Percentiles rank a stretch among this genome's conserved stretches.
phyloP scores from a whole-genome alignment of 176 grass and related monocot genomes.

The Saccharum spontaneum region DNA sequence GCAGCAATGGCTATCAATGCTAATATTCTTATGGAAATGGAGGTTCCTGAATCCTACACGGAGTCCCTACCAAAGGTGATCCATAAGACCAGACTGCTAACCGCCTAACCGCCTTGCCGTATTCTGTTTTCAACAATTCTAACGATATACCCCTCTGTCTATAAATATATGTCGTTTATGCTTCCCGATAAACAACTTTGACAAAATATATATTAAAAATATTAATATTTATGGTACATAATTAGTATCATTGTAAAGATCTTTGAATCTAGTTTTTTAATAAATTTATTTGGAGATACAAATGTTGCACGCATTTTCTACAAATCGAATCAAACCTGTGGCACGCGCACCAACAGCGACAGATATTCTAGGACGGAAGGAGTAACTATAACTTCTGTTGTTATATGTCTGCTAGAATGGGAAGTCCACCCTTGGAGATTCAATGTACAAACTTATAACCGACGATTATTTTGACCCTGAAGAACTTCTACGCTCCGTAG shows the following conservation, averaged over 20 bases:
- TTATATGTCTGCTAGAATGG: constrained; percentile 59
- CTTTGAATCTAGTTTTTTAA: too few species aligned
- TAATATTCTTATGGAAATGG: constrained; percentile 82
- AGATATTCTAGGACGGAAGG: too few species aligned
- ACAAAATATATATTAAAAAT: too few species aligned
- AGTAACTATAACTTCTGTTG: background rate
- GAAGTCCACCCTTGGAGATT: constrained; percentile 70
- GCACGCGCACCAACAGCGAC: too few species aligned
- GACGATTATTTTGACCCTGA: constrained; percentile 72
- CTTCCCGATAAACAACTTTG: too few species aligned
- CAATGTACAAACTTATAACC: constrained; percentile 72
- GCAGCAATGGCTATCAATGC: constrained; percentile 89
- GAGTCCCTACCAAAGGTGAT: constrained; percentile 81
- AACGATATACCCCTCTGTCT: background rate
- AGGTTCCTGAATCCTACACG: constrained; percentile 70
- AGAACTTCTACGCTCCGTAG: constrained; percentile 54
- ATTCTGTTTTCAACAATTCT: background rate
- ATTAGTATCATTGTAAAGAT: too few species aligned
- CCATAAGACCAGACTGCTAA: background rate
- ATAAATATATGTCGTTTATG: too few species aligned
- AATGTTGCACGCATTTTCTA: too few species aligned
- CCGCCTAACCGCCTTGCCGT: background rate
- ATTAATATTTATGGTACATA: too few species aligned
- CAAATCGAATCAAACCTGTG: too few species aligned
- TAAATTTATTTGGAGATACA: too few species aligned